Evolutionary conservation across 441 rosid species (phyloP), one percentile per base, ranked within the genome.

Genomic region (Theobroma grandiflorum): DNA sequence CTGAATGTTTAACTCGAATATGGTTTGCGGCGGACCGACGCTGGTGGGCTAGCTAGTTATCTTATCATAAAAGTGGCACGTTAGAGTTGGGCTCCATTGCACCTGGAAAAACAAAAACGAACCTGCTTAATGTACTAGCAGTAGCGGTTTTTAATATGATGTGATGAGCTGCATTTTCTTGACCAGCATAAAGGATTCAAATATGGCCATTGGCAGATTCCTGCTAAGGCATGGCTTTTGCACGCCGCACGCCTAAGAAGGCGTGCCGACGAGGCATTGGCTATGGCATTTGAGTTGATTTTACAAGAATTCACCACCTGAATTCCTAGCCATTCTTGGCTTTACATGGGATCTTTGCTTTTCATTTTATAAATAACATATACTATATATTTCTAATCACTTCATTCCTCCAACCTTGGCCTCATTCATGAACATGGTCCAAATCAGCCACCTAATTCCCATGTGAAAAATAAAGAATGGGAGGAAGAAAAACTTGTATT

Each of bases 1-100:
- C 22, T 33, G 62, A 61, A 74, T 58, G 50, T 57, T 84, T 12
- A 37, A 33, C 31, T 71, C 18, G 82, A 80, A 72, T 65, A 76
- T 61, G 77, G 82, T 70, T 72, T 40, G 88, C 84, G 88, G 89
- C 89, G 84, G 20, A 45, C 73, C 73, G 88, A 81, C 77, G 80
- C 83, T 11, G 84, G 66, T 63, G 61, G 65, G 63, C 33, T 26
- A 33, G 59, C 72, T 35, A 18, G n/a, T 65, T 64, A 37, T 63
- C 61, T 40, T 8, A 6, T 45, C 49, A 72, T 52, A 2, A 72
- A 53, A 35, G 73, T 62, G 7, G 70, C 16, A 26, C 37, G 6
- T 45, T 74, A 55, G 49, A 61, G 75, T 47, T 80, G 66, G 79
- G 75, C 57, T 58, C 62, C 43, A 63, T 12, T 14, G 40, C 42